Conservation (phyloP, 345 rosid species). For the Euphorbia pulcherrima region DNA sequence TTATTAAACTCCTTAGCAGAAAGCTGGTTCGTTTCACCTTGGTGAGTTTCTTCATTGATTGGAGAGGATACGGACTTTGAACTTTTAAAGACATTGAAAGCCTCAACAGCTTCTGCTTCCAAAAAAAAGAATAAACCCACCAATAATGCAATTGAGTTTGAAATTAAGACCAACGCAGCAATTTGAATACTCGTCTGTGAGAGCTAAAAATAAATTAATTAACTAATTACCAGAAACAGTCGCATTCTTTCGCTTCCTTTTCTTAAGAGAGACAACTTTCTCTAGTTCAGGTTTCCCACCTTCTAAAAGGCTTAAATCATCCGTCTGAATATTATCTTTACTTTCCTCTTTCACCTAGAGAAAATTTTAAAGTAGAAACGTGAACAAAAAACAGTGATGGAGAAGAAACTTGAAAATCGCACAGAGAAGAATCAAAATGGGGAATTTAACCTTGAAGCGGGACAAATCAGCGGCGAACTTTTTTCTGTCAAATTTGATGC, state of each 20-base stretch:
- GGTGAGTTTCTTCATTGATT: conserved; percentile 23
- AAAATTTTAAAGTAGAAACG: not conserved
- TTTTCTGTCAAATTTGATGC: conserved; percentile 56
- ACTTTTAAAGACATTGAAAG: conserved; percentile 68
- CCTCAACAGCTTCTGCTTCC: conserved; percentile 54
- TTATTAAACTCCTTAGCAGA: conserved; percentile 41
- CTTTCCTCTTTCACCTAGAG: conserved; percentile 38
- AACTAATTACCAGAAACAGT: conserved; percentile 39
- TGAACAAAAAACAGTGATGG: not conserved
- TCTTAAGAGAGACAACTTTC: conserved; percentile 35
- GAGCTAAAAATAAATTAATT: not conserved
- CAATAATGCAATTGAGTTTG: not conserved
- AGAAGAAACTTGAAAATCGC: not conserved
- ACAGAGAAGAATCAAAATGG: not conserved
- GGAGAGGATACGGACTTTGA: conserved; percentile 30
- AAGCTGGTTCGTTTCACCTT: conserved; percentile 26
- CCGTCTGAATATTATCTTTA: conserved; percentile 21
- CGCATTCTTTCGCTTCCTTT: conserved; percentile 53
- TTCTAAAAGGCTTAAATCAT: conserved; percentile 36
- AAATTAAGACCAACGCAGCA: conserved; percentile 1
- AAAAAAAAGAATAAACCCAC: not conserved
- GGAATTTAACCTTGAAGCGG: conserved; percentile 50
- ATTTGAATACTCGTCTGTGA: not conserved
- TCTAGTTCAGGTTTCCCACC: conserved; percentile 33
- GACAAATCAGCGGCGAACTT: conserved; percentile 59